Base-by-base conservation (phyloP, 768 basidiomycete genomes). In the Kwoniella dendrophila region DNA sequence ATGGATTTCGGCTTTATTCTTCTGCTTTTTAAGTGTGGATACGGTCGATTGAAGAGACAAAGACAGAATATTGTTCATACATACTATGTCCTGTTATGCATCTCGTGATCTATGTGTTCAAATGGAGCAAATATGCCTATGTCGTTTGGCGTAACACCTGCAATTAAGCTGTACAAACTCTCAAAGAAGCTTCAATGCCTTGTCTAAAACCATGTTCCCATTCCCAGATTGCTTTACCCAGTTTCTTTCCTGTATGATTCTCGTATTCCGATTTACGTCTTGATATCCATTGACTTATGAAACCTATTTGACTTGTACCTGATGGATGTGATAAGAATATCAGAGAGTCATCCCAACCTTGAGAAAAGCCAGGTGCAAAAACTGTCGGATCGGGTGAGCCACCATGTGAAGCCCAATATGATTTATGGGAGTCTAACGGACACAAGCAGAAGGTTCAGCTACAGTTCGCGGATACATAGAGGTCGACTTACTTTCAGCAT, bases 341-440 rank as follows among this genome's bases (percentile, higher is more conserved):
- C 69, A 85, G 84, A 0, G 85, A 85, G 60, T 87, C 88, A 26
- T 86, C 84, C 90, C 90, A 92, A 0, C 90, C 90, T 53, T 82
- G 79, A 1, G 81, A 34, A 67, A 86, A 90, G 1, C 89, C 90
- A 1, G 85, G 82, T 26, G 78, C 82, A 69, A 90, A 90, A 4
- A 87, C 83, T 78, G 83, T 84, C 62, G 89, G 87, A 57, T 88
- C 83, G 64, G 88, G 87, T 10, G 83, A 75, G 0, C 86, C 86
- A 0, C 83, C 81, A 60, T 84, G 81, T 53, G 82, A 80, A 0
- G 83, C 67, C 85, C 84, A 85, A 64, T 83, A 85, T 1, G 51
- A 63, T 0, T 59, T 68, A 63, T 85, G 84, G 4, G 73, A 63
- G 7, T 69, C 82, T 83, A 10, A 40, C 36, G 52, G n/a, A 44